phyloP scores from a whole-genome alignment of 2,329 filamentous ascomycete species.

The Hymenoscyphus salicellus region DNA sequence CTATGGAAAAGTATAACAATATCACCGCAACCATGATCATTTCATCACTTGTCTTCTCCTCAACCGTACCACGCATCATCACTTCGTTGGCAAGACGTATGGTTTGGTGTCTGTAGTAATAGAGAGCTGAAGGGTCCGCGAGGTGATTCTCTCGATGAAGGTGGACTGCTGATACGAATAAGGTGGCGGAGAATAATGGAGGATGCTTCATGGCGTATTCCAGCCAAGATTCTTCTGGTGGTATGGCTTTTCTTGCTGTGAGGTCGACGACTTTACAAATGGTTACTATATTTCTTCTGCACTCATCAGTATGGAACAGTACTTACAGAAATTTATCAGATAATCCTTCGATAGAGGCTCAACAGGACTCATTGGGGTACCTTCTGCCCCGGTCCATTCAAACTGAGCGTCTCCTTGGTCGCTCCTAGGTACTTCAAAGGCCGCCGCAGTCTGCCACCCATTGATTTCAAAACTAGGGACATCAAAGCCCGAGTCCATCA shows the following conservation, averaged over 20 bases:
- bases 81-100: constrained; percentile 25
- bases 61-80: constrained; percentile 12
- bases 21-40: constrained; percentile 27
- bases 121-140: constrained; percentile 12
- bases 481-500: background rate
- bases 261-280: constrained; percentile 12
- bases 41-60: constrained; percentile 22
- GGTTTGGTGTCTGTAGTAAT: constrained; percentile 25
- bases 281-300: background rate
- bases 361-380: constrained; percentile 10
- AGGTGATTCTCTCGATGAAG: constrained; percentile 19
- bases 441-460: background rate
- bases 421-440: background rate
- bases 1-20: constrained; percentile 25
- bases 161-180: constrained; percentile 24
- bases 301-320: background rate
- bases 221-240: constrained; percentile 21
- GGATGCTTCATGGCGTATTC: constrained; percentile 22
- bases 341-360: constrained; percentile 18
- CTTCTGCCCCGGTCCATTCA: background rate
- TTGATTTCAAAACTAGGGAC: background rate
- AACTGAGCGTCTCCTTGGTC: background rate
- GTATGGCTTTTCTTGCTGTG: background rate
- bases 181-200: constrained; percentile 25
- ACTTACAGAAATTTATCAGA: constrained; percentile 21